phyloP scores from a whole-genome alignment of 2,329 filamentous ascomycete genomes.

The Diplocarpon rosae region DNA sequence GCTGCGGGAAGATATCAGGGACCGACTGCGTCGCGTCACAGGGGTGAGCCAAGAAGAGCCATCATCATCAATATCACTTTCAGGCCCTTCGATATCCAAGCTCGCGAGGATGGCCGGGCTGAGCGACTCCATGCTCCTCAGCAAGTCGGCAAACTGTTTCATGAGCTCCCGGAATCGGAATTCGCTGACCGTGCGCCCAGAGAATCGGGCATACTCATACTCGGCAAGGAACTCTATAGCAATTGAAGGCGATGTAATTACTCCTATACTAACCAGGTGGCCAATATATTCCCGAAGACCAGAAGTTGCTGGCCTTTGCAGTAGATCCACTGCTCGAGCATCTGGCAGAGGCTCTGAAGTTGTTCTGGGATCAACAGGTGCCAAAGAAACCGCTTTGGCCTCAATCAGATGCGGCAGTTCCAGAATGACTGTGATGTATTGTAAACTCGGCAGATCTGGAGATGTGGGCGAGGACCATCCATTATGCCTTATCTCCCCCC shows the following conservation, averaged over 20 bases:
- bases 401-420: constrained; percentile 87
- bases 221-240: constrained; percentile 53
- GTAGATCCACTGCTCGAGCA: constrained; percentile 53
- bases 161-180: constrained; percentile 67
- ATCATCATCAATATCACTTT: constrained; percentile 25
- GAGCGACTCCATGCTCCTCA: constrained; percentile 59
- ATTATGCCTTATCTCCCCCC: constrained; percentile 75
- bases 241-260: constrained; percentile 44
- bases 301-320: constrained; percentile 62
- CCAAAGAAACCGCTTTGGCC: constrained; percentile 81
- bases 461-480: constrained; percentile 81
- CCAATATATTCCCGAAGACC: constrained; percentile 68
- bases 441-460: constrained; percentile 64
- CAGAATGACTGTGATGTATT: constrained; percentile 69
- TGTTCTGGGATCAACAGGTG: constrained; percentile 42
- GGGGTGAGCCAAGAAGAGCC: constrained; percentile 17
- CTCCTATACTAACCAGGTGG: constrained; percentile 56
- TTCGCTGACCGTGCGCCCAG: constrained; percentile 55
- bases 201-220: constrained; percentile 84
- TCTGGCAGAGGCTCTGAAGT: constrained; percentile 42
- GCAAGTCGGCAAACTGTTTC: constrained; percentile 70
- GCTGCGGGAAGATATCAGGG: constrained; percentile 18
- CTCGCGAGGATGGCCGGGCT: constrained; percentile 16
- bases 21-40: constrained; percentile 19
- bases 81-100: constrained; percentile 14